Conservation (phyloP, 2,329 filamentous ascomycete genomes). For the Xylariales sp. region DNA sequence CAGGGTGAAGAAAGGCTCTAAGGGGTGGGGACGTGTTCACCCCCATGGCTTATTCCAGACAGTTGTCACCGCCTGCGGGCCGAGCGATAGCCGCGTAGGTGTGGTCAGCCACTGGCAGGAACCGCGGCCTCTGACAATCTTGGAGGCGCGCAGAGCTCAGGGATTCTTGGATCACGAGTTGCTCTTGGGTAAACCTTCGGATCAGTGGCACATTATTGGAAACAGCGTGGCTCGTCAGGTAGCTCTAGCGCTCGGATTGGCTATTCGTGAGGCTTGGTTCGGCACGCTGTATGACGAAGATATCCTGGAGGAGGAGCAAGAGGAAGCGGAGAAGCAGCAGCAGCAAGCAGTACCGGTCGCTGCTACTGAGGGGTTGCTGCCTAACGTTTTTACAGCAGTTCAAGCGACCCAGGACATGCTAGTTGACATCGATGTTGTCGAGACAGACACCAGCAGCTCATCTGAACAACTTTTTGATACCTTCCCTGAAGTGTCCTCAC, state of each 20-base stretch:
- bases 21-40: conserved; percentile 48
- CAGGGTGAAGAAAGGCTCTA: conserved; percentile 20
- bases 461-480: too few species aligned
- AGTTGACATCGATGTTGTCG: too few species aligned
- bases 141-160: conserved; percentile 67
- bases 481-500: too few species aligned
- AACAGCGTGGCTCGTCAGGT: conserved; percentile 73
- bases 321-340: too few species aligned
- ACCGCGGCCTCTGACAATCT: conserved; percentile 54
- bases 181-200: conserved; percentile 49
- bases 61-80: conserved; percentile 49
- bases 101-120: conserved; percentile 62
- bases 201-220: conserved; percentile 65
- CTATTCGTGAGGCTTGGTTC: conserved; percentile 55
- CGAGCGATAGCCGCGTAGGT: conserved; percentile 53
- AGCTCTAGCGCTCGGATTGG: conserved; percentile 61
- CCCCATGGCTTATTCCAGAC: conserved; percentile 55
- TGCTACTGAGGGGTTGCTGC: too few species aligned
- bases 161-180: conserved; percentile 68
- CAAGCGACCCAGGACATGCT: too few species aligned
- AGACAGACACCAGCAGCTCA: too few species aligned
- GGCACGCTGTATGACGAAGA: conserved; percentile 19
- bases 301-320: too few species aligned
- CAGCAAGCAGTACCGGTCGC: too few species aligned
- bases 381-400: too few species aligned